Conservation (phyloP, 129 eudicot species). For the Erigeron canadensis region DNA sequence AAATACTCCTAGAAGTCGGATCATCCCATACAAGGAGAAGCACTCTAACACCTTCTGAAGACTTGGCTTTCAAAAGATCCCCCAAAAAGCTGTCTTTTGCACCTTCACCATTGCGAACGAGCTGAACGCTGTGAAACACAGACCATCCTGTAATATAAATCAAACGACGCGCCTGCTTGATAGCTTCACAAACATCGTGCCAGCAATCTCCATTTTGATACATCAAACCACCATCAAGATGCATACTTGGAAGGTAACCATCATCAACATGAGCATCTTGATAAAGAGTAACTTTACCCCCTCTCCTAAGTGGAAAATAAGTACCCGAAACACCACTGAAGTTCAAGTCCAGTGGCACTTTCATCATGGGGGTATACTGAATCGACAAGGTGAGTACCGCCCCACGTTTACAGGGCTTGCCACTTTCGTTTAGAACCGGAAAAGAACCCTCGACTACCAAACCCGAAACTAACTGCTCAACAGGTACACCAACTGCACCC, state of each 20-base stretch:
- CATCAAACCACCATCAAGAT: slow-evolving; percentile 35
- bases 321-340: slow-evolving; percentile 38
- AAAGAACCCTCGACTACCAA: slow-evolving; percentile 29
- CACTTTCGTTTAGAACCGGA: slow-evolving; percentile 37
- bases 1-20: slow-evolving; percentile 42
- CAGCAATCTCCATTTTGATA: slow-evolving; percentile 44
- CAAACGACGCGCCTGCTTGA: slow-evolving; percentile 36
- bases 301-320: slow-evolving; percentile 43
- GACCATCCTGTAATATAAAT: slow-evolving; percentile 52
- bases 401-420: slow-evolving; percentile 31
- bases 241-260: slow-evolving; percentile 30
- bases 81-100: slow-evolving; percentile 33
- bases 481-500: slow-evolving; percentile 41
- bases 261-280: slow-evolving; percentile 52
- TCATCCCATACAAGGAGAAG: slow-evolving; percentile 48
- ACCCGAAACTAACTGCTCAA: slow-evolving; percentile 36
- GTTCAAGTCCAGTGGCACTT: slow-evolving; percentile 16
- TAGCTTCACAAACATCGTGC: slow-evolving; percentile 44
- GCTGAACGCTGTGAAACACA: slow-evolving; percentile 35
- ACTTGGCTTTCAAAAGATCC: slow-evolving; percentile 40
- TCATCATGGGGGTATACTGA: slow-evolving; percentile 36
- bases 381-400: slow-evolving; percentile 37
- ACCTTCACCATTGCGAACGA: slow-evolving; percentile 39
- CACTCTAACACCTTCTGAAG: slow-evolving; percentile 50
- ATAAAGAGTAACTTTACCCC: slow-evolving; percentile 50